phyloP scores from a whole-genome alignment of 306 rosid species.

The Cyamopsis tetragonoloba region DNA sequence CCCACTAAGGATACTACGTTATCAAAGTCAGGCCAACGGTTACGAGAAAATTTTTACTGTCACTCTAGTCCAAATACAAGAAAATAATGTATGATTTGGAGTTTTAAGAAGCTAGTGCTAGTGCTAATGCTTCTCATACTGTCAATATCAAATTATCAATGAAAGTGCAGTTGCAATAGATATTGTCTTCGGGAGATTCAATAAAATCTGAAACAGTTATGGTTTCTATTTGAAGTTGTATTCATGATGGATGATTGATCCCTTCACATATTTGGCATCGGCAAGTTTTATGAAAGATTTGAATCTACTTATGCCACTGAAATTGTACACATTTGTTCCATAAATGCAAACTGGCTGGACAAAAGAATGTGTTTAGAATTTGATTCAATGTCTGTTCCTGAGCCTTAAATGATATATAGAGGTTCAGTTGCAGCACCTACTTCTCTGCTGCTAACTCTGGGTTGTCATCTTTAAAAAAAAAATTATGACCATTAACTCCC shows the following conservation, averaged over 20 bases:
- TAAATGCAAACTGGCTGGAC: constrained; percentile 14
- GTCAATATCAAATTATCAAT: not conserved
- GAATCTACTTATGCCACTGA: not conserved
- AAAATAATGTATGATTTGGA: not conserved
- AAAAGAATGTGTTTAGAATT: constrained; percentile 37
- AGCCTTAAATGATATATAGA: constrained; percentile 43
- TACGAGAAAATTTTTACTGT: not conserved
- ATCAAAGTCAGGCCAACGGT: not conserved
- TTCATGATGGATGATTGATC: not conserved
- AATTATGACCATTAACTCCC: no score
- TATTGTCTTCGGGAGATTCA: constrained; percentile 14
- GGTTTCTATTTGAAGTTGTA: not conserved
- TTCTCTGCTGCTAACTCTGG: no score
- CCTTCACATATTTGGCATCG: constrained; percentile 10
- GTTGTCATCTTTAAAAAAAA: no score
- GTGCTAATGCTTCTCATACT: not conserved
- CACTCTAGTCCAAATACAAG: not conserved
- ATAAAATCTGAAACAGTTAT: not conserved
- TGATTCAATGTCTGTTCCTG: constrained; percentile 29
- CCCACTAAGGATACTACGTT: not conserved
- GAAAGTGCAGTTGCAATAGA: not conserved
- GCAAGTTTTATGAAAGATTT: constrained; percentile 1
- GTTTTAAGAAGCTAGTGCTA: not conserved
- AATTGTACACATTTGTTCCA: not conserved
- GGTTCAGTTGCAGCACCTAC: constrained; percentile 36